Percentiles rank a stretch among this genome's conserved stretches.
phyloP scores from a whole-genome alignment of 1,284 basidiomycete species.

The Microbotryum intermedium region DNA sequence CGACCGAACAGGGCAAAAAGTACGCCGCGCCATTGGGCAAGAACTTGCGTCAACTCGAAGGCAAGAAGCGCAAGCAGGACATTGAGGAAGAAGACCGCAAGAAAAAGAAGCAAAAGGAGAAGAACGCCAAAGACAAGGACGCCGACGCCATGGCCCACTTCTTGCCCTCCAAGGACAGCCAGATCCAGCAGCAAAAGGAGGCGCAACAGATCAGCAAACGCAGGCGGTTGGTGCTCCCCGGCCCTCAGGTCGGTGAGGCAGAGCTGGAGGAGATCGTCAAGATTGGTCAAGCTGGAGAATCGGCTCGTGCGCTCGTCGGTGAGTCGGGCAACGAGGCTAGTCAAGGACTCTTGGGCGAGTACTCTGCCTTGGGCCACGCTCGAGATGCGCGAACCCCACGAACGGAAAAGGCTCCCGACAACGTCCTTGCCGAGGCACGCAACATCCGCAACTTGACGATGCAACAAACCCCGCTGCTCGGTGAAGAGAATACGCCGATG shows the following conservation, averaged over 20 bases:
- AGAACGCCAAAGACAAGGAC: slow-evolving; percentile 46
- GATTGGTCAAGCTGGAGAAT: slow-evolving; percentile 87
- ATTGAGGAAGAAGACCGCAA: slow-evolving; percentile 74
- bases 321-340: slow-evolving; percentile 71
- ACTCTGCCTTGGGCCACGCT: slow-evolving; percentile 69
- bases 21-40: slow-evolving; percentile 85
- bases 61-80: slow-evolving; percentile 83
- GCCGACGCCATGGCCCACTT: slow-evolving; percentile 77
- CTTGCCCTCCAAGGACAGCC: slow-evolving; percentile 84
- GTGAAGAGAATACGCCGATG: slow-evolving; percentile 90
- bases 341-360: slow-evolving; percentile 77
- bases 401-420: slow-evolving; percentile 74
- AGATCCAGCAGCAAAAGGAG: slow-evolving; percentile 94
- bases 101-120: slow-evolving; percentile 66
- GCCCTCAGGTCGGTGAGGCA: slow-evolving; percentile 87
- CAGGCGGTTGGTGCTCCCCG: slow-evolving; percentile 74
- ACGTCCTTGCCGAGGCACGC: slow-evolving; percentile 84
- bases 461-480: slow-evolving; percentile 86
- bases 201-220: slow-evolving; percentile 89
- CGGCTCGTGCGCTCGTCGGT: slow-evolving; percentile 69
- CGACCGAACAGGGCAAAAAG: slow-evolving; percentile 84
- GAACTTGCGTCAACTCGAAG: slow-evolving; percentile 71
- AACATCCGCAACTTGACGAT: slow-evolving; percentile 88
- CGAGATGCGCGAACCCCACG: slow-evolving; percentile 85
- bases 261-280: slow-evolving; percentile 99